Base-by-base conservation (phyloP, 2,329 filamentous ascomycete species). In the Thermomyces lanuginosus region DNA sequence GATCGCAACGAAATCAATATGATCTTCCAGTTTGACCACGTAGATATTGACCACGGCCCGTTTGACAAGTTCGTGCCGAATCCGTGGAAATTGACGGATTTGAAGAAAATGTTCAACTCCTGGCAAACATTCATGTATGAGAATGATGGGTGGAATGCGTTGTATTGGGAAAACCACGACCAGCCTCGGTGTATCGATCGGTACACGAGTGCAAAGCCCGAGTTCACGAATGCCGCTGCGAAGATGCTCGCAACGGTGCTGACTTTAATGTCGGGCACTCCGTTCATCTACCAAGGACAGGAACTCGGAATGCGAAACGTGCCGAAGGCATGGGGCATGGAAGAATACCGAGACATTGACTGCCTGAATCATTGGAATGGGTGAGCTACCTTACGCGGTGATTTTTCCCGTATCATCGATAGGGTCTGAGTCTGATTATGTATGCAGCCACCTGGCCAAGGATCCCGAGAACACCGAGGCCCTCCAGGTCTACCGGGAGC, bases 21-120 rank as follows among this genome's bases (percentile, higher is more conserved):
- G 72, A 72, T 79, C 18, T 79, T 80, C 49, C 69, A 76, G 39
- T 80, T 80, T 42, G 73, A 78, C 36, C 61, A 72, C 7, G 69
- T 77, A 5, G 64, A 74, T 40, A 54, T 75, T 9, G 73, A 67
- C 3, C 56, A 64, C 24, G 66, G 45, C 4, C 27, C 30, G 44
- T 54, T 40, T 48, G 60, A 68, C 40, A 62, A 68, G 29, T 68
- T 64, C 18, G 51, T 55, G 5, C 56, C 46, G 4, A 43, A 48
- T 1, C 44, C 40, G 4, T 70, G 63, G 60, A 52, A 51, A 24
- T 57, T 68, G 8, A 55, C 56, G 5, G 56, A 63, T 27, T 48
- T 72, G 19, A 70, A 69, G 42, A 40, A 49, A 2, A 61, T 64
- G 15, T 59, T 69, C 26, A 52, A 56, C 32, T 69, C 64, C 29